A percentile compares a stretch with the other conserved stretches of the same genome.
Conservation (phyloP, 139 green algal species). For the Closterium sp. region DNA sequence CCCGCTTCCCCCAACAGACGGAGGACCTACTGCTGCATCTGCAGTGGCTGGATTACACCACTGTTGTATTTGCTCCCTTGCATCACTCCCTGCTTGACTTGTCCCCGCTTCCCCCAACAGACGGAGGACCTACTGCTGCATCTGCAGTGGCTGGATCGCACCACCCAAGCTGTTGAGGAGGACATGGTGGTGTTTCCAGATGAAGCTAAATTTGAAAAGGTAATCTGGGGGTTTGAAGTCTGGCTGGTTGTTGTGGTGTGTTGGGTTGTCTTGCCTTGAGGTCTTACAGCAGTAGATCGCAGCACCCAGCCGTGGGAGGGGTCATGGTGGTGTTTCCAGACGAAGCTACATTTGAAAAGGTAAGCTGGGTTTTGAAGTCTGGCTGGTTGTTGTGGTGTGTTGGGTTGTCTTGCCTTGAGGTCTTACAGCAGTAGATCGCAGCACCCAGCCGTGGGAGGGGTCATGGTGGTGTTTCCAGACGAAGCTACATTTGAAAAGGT, state of each 20-base stretch:
- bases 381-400: conserved; percentile 15
- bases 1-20: too few relatives aligned
- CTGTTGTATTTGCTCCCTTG: too few relatives aligned
- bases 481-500: conserved; percentile 64
- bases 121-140: conserved; percentile 61
- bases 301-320: conserved; percentile 36
- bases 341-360: conserved; percentile 62
- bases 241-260: neutral
- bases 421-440: conserved; percentile 55
- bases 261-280: conserved; percentile 53
- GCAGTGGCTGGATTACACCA: too few relatives aligned
- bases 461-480: conserved; percentile 62
- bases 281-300: conserved; percentile 54
- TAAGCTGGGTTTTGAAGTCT: neutral
- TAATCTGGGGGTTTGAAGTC: neutral
- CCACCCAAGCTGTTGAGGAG: conserved; percentile 39
- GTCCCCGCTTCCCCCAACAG: neutral
- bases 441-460: conserved; percentile 41
- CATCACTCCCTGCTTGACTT: too few relatives aligned
- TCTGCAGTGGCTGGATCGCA: conserved; percentile 59
- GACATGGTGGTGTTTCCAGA: conserved; percentile 65
- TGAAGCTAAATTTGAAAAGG: conserved; percentile 63
- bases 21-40: too few relatives aligned
- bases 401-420: conserved; percentile 49
- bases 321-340: conserved; percentile 63